Base-by-base conservation (phyloP, 768 basidiomycete genomes). In the Hygrophorus russula region DNA sequence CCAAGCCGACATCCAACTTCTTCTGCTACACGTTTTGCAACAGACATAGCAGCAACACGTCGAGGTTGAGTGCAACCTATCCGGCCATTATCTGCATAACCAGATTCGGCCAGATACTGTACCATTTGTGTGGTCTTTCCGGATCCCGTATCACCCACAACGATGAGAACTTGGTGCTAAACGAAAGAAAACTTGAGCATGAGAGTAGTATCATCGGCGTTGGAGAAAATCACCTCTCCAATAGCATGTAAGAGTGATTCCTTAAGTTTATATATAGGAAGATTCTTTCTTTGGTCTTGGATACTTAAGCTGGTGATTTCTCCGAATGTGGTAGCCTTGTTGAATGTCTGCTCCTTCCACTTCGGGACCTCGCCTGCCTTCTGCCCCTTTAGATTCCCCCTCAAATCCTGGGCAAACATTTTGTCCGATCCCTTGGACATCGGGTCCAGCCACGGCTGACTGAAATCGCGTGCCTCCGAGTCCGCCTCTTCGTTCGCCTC, bases 41-140 rank as follows among this genome's bases (percentile, higher is more conserved):
- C 96, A 10, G 94, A 97, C 81, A 97, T 96, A 7, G 96, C 96
- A 28, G 96, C 96, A 24, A 98, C 96, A 73, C 96, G 94, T 68
- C 96, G 85, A 18, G 96, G 96, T 59, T 99, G 96, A 0, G 96
- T 99, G 56, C 96, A 98, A 10, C 94, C 96, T 51, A 99, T 90
- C 45, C 82, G 80, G 39, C 89, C 88, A 51, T 63, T 76, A 55
- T 98, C 94, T 0, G 92, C 86, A 51, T 80, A 93, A 0, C 96
- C 96, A 36, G 83, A 74, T 62, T 99, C 96, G 9, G 94, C 94
- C 34, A 99, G 75, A 53, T 97, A 99, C 62, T 98, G 96, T 0
- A 87, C 86, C 92, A 99, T 98, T 58, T 99, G 96, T 0, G 96
- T 99, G 5, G 96, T 98, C 61, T 99, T 99, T 10, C 96, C 96